phyloP scores from a whole-genome alignment of 2,329 filamentous ascomycete species.

The Stromatinia cepivora region DNA sequence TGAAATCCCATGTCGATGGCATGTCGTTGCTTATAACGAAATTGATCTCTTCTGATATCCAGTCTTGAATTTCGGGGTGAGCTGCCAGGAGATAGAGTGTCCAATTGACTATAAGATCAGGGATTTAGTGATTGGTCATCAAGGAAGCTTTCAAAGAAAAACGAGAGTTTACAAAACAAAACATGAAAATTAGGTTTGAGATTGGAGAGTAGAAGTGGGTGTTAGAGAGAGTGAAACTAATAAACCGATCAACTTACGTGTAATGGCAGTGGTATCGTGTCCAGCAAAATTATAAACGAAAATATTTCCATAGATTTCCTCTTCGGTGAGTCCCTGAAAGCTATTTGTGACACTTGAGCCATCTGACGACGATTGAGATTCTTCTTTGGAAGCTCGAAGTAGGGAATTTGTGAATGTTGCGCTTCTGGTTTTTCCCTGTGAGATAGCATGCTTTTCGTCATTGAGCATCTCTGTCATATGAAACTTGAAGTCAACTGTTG shows the following conservation, averaged over 20 bases:
- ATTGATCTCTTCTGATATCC: constrained; percentile 33
- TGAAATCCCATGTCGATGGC: constrained; percentile 42
- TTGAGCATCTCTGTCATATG: constrained; percentile 10
- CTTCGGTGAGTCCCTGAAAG: constrained; percentile 39
- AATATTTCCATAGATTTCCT: constrained; percentile 40
- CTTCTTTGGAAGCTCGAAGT: constrained; percentile 12
- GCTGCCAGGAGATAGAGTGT: constrained; percentile 34
- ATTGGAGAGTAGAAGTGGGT: no score
- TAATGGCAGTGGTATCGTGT: constrained; percentile 40
- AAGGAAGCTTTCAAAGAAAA: no score
- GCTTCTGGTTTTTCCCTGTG: not conserved
- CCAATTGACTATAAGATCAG: no score
- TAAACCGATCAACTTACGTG: no score
- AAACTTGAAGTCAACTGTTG: constrained; percentile 6
- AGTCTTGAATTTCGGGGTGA: constrained; percentile 28
- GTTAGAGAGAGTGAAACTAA: no score
- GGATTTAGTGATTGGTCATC: no score
- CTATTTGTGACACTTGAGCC: not conserved
- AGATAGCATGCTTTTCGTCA: constrained; percentile 1
- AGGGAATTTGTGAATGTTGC: constrained; percentile 9
- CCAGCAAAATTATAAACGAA: constrained; percentile 41
- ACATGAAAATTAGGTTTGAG: no score
- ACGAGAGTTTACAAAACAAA: no score
- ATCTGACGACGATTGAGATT: not conserved
- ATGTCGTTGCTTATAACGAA: constrained; percentile 34